Base-by-base conservation (phyloP, 148 eudicot genomes). In the Arctostaphylos glauca region DNA sequence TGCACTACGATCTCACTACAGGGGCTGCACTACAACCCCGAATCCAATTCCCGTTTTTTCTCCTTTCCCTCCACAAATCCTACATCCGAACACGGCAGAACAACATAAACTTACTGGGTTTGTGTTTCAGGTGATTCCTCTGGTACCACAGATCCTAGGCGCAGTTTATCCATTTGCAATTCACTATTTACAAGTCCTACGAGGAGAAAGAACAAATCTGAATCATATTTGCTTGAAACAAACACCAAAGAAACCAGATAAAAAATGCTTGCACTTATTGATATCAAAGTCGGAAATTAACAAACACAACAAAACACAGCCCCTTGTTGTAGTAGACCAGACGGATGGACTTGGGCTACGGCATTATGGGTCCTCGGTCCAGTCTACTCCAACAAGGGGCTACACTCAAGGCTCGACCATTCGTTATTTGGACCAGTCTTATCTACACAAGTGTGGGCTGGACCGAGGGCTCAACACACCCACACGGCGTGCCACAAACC, bases 91-190 rank as follows among this genome's bases (percentile, higher is more conserved):
- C 25, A 60, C 23, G n/a, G 53, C 13, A 19, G 7, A 5, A 31
- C 3, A n/a, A 41, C 44, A 44, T 58, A 79, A 64, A 58, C 87
- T 84, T 86, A 90, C 91, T 74, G 77, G 43, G 79, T 43, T 62
- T 56, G 77, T 19, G 64, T 53, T 38, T 79, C 77, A 23, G 87
- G 71, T 9, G 82, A 78, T 54, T 46, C 87, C 74, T 87, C 88
- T 44, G 74, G 80, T 15, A 49, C 62, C 46, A 46, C 53, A 8
- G 76, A 76, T 5, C 67, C 80, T 19, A 77, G 15, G 16, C 89
- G 78, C 38, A 91, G 49, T 79, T 91, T 91, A 79, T 92, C 90
- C 68, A 89, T 53, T 12, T 89, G 92, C 54, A 92, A 76, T 4
- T 83, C 81, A 68, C 77, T 49, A 83, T 88, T 93, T 89, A 82